Percentiles rank a stretch among this genome's conserved stretches.
Evolutionary conservation across 352 stramenopile species (phyloP).

Genomic region (Phytophthora colocasiae): DNA sequence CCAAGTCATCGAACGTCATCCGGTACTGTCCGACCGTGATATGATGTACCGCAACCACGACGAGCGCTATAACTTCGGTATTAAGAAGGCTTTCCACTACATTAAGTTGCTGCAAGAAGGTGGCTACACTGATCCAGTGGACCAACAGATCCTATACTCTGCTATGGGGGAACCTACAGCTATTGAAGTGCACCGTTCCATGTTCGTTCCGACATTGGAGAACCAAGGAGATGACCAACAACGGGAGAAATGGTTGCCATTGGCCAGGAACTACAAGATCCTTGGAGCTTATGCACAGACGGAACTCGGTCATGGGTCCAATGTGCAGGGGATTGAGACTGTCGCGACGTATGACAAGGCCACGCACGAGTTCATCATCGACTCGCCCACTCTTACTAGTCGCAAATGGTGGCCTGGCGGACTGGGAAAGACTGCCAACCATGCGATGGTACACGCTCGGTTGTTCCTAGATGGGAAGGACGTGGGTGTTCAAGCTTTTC

Average conservation of each 20-base stretch:
- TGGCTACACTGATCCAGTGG: slow-evolving; percentile 35
- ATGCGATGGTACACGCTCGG: slow-evolving; percentile 21
- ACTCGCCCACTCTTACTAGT: slow-evolving; percentile 93
- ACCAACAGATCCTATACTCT: slow-evolving; percentile 47
- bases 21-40: slow-evolving; percentile 54
- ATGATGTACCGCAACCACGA: slow-evolving; percentile 56
- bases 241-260: slow-evolving; percentile 65
- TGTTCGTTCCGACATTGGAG: slow-evolving; percentile 59
- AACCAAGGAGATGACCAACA: slow-evolving; percentile 72
- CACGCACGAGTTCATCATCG: slow-evolving; percentile 92
- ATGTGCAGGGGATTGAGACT: slow-evolving; percentile 69
- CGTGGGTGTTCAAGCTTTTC: slow-evolving; percentile 25
- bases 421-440: slow-evolving; percentile 25
- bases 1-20: slow-evolving; percentile 42
- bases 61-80: slow-evolving; percentile 37
- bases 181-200: slow-evolving; percentile 56
- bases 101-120: slow-evolving; percentile 46
- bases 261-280: slow-evolving; percentile 71
- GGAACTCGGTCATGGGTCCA: slow-evolving; percentile 95
- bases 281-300: slow-evolving; percentile 96
- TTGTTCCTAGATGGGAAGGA: slow-evolving; percentile 27
- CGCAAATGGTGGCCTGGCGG: slow-evolving; percentile 94
- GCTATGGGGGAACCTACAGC: slow-evolving; percentile 54
- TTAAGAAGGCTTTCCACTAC: slow-evolving; percentile 50
- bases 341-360: slow-evolving; percentile 91